A percentile compares a stretch with the other conserved stretches of the same genome.
Evolutionary conservation across 2,329 filamentous ascomycete species (phyloP).

Genomic region (Aspergillus latus): DNA sequence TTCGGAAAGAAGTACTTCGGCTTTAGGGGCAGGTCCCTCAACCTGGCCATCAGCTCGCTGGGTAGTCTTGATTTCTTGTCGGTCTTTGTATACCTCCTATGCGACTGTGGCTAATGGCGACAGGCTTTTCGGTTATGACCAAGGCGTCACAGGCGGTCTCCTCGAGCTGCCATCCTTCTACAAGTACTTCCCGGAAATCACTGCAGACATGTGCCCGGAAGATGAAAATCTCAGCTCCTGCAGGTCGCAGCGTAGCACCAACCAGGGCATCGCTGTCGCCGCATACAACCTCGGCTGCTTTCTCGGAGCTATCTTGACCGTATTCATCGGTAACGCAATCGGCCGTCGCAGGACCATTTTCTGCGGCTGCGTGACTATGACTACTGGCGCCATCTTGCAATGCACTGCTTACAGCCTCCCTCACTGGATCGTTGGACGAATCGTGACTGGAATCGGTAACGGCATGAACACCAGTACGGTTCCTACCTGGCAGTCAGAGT

Average conservation of each 20-base stretch:
- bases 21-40: slow-evolving; percentile 28
- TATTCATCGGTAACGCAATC: slow-evolving; percentile 18
- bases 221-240: slow-evolving; percentile 1
- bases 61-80: slow-evolving; percentile 45
- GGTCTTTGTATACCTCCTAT: slow-evolving; percentile 3
- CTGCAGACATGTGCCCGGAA: slow-evolving; percentile 14
- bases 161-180: slow-evolving; percentile 43
- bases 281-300: slow-evolving; percentile 51
- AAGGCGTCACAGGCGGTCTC: slow-evolving; percentile 45
- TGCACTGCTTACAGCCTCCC: slow-evolving; percentile 20
- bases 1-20: slow-evolving; percentile 32
- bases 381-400: slow-evolving; percentile 19
- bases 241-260: slow-evolving; percentile 21
- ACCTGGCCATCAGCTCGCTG: slow-evolving; percentile 43
- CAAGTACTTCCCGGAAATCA: slow-evolving; percentile 39
- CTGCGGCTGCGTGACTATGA: slow-evolving; percentile 19
- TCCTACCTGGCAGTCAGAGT: slow-evolving; percentile 23
- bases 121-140: slow-evolving; percentile 41
- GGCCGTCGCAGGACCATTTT: slow-evolving; percentile 21
- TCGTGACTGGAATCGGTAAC: slow-evolving; percentile 23
- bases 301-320: slow-evolving; percentile 32
- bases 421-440: slow-evolving; percentile 23
- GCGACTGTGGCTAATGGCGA: slow-evolving; percentile 9
- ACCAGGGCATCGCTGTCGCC: slow-evolving; percentile 41
- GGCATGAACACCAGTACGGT: slow-evolving; percentile 24